phyloP scores from a whole-genome alignment of 371 early-diverging fungal genomes.

The Umbelopsis sp. region DNA sequence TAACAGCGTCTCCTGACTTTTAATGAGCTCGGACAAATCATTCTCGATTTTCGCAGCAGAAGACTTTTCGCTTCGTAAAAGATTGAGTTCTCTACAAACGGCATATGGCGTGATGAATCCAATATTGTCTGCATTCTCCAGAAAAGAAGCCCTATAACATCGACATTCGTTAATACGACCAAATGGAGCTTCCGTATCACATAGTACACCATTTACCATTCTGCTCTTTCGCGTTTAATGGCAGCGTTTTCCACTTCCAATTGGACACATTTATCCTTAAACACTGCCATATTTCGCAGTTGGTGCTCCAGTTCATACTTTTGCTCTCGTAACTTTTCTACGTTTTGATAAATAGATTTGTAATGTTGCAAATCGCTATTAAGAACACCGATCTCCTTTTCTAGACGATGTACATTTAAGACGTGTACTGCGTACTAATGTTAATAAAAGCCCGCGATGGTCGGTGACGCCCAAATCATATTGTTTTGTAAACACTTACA shows the following conservation, averaged over 20 bases:
- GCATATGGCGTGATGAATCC: conserved; percentile 23
- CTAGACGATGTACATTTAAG: conserved; percentile 15
- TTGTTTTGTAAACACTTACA: neutral
- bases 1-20: neutral
- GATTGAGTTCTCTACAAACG: neutral
- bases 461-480: no score
- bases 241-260: conserved; percentile 26
- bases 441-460: neutral
- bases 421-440: conserved; percentile 22
- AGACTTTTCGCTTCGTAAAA: neutral
- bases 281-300: conserved; percentile 19
- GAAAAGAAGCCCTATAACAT: conserved; percentile 20
- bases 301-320: conserved; percentile 22
- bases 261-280: conserved; percentile 12
- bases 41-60: neutral
- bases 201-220: conserved; percentile 24
- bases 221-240: conserved; percentile 23
- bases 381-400: conserved; percentile 22
- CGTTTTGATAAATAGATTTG: conserved; percentile 22
- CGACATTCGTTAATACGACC: neutral
- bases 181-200: no score
- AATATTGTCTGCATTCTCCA: conserved; percentile 20
- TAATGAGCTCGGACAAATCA: neutral
- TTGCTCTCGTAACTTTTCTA: conserved; percentile 23
- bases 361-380: conserved; percentile 23